phyloP scores from a whole-genome alignment of 257 asterid genomes.

The Pogostemon cablin region DNA sequence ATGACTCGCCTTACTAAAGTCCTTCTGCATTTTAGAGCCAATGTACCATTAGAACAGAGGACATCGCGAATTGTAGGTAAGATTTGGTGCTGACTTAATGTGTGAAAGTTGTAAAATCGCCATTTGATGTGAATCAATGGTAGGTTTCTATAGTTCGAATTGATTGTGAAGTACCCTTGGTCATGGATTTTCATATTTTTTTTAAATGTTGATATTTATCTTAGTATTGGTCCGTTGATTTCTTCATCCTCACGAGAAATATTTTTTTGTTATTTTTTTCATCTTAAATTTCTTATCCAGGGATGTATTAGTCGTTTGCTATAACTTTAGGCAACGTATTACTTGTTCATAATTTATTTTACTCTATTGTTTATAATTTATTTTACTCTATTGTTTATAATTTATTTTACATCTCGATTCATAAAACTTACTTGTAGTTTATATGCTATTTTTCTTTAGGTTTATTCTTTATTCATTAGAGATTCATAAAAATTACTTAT shows the following conservation, averaged over 20 bases:
- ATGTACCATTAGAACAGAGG: conserved; percentile 6
- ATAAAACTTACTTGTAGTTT: too few relatives aligned
- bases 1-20: conserved; percentile 47
- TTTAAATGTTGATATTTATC: conserved; percentile 15
- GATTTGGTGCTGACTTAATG: conserved; percentile 20
- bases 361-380: too few relatives aligned
- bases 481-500: too few relatives aligned
- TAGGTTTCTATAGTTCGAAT: conserved; percentile 29
- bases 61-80: conserved; percentile 23
- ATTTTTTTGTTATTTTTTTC: background rate
- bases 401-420: too few relatives aligned
- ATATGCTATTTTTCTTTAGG: too few relatives aligned
- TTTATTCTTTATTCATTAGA: too few relatives aligned
- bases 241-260: background rate
- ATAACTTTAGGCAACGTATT: too few relatives aligned
- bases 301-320: too few relatives aligned
- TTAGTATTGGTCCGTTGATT: background rate
- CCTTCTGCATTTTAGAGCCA: conserved; percentile 1
- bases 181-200: conserved; percentile 9
- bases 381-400: too few relatives aligned
- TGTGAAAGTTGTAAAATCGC: conserved; percentile 21
- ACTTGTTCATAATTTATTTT: too few relatives aligned
- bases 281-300: background rate
- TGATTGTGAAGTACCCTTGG: conserved; percentile 22
- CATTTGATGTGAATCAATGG: background rate